phyloP scores from a whole-genome alignment of 2,329 filamentous ascomycete genomes.

The Basipetospora chlamydospora region DNA sequence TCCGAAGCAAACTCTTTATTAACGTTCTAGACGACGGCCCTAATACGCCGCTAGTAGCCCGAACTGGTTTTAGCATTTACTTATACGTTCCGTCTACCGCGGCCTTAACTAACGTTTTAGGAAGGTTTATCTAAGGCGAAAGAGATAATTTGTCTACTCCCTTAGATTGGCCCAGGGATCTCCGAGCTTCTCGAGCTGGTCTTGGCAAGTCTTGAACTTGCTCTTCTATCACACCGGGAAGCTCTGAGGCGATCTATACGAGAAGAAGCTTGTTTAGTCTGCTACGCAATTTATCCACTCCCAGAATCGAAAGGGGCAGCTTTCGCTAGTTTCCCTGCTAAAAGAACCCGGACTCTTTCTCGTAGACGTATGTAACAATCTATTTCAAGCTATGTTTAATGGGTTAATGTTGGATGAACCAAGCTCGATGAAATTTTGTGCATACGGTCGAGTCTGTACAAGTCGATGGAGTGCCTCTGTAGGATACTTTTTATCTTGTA shows the following conservation, averaged over 20 bases:
- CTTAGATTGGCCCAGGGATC: conserved; percentile 7
- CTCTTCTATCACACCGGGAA: conserved; percentile 14
- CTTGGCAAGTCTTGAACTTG: conserved; percentile 5
- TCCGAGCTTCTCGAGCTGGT: conserved; percentile 8
- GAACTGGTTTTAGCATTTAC: conserved; percentile 14
- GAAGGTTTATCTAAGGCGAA: conserved; percentile 28
- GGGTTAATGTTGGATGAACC: too few relatives aligned
- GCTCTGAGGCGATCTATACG: conserved; percentile 15
- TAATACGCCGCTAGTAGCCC: conserved; percentile 17
- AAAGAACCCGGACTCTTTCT: conserved; percentile 26
- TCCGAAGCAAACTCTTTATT: conserved; percentile 9
- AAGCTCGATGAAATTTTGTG: too few relatives aligned
- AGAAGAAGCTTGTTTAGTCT: conserved; percentile 12
- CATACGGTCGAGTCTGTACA: too few relatives aligned
- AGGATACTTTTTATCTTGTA: too few relatives aligned
- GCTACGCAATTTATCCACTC: conserved; percentile 9
- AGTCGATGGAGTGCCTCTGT: too few relatives aligned
- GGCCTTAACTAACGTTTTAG: conserved; percentile 26
- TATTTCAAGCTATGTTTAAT: too few relatives aligned
- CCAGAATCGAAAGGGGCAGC: conserved; percentile 19
- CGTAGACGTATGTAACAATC: too few relatives aligned
- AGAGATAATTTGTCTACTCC: conserved; percentile 30
- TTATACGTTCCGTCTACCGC: conserved; percentile 37
- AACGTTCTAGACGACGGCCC: conserved; percentile 13
- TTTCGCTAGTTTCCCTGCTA: conserved; percentile 21